Percentiles rank a stretch among this genome's conserved stretches.
These are phyloP conservation scores for Aspergillus transmontanensis DNA, from an alignment of 2,329 filamentous ascomycete genomes.

Conservation along the genomic window DNA sequence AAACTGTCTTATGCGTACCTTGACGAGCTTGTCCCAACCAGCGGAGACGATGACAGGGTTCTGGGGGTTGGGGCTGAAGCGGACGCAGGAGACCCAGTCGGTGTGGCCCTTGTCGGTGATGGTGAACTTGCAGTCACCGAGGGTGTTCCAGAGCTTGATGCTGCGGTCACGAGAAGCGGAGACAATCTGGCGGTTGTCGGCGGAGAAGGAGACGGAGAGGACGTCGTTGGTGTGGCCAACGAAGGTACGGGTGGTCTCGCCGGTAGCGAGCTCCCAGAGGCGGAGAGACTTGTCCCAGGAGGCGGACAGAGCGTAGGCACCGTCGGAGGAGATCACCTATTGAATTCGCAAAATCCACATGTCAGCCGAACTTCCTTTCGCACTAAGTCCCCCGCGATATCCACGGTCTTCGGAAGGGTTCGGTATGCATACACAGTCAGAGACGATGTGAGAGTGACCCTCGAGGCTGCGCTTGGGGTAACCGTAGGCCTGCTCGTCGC, in stretches of 20 bases:
- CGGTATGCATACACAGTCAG: constrained; percentile 86
- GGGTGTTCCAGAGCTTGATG: constrained; percentile 99
- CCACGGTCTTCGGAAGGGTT: constrained; percentile 12
- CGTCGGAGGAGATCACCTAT: constrained; percentile 98
- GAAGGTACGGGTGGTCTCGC: constrained; percentile 96
- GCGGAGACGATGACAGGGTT: constrained; percentile 99
- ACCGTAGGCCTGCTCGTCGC: constrained; percentile 96
- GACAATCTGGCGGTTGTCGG: constrained; percentile 99
- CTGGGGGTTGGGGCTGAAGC: constrained; percentile 99
- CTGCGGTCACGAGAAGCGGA: constrained; percentile 97
- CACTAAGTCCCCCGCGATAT: constrained; percentile 5
- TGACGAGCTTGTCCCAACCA: constrained; percentile 99
- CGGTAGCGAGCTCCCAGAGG: constrained; percentile 97
- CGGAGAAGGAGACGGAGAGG: constrained; percentile 99
- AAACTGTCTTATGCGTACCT: constrained; percentile 67
- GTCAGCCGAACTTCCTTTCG: constrained; percentile 32
- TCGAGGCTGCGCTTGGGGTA: constrained; percentile 99
- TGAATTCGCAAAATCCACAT: constrained; percentile 20
- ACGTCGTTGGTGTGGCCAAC: constrained; percentile 99
- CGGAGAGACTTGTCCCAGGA: constrained; percentile 99
- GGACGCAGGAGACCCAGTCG: constrained; percentile 99
- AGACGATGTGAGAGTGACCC: constrained; percentile 99
- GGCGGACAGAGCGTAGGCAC: constrained; percentile 96
- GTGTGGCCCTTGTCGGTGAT: constrained; percentile 99
- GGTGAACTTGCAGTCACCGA: constrained; percentile 99